These are phyloP conservation scores for Trichoderma atrobrunneum DNA, from an alignment of 2,329 filamentous ascomycete species.

Conservation along the genomic window DNA sequence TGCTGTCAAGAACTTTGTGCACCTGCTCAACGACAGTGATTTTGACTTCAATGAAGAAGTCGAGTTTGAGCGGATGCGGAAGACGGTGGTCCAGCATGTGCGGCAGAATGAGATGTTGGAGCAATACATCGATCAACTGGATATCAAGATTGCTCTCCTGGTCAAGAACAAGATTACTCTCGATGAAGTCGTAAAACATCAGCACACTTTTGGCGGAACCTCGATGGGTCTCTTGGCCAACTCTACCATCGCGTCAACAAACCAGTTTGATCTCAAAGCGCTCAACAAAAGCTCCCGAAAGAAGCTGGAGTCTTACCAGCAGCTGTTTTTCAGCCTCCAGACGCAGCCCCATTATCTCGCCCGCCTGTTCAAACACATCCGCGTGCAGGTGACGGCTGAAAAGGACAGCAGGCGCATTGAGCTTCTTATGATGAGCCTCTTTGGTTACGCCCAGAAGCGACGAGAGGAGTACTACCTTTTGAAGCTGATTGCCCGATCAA, in stretches of 20 bases:
- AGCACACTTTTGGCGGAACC: slow-evolving; percentile 91
- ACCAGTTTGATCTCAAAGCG: slow-evolving; percentile 94
- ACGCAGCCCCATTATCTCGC: slow-evolving; percentile 95
- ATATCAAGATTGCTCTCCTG: slow-evolving; percentile 96
- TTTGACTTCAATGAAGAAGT: slow-evolving; percentile 99
- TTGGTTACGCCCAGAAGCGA: slow-evolving; percentile 95
- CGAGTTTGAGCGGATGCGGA: slow-evolving; percentile 90
- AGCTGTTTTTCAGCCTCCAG: slow-evolving; percentile 95
- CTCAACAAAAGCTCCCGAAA: slow-evolving; percentile 94
- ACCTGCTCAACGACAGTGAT: slow-evolving; percentile 94
- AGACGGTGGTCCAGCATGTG: slow-evolving; percentile 95
- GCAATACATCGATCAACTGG: slow-evolving; percentile 96
- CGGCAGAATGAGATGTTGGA: slow-evolving; percentile 95
- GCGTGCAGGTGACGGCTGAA: slow-evolving; percentile 80
- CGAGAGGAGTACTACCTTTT: slow-evolving; percentile 95
- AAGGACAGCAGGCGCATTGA: slow-evolving; percentile 92
- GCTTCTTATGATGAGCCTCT: slow-evolving; percentile 91
- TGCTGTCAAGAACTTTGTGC: slow-evolving; percentile 97
- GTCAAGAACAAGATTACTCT: slow-evolving; percentile 99
- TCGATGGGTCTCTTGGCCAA: slow-evolving; percentile 82
- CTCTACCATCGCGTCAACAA: slow-evolving; percentile 80
- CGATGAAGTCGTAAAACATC: slow-evolving; percentile 95
- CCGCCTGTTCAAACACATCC: slow-evolving; percentile 77
- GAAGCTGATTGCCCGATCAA: slow-evolving; percentile 78
- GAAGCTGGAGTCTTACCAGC: slow-evolving; percentile 95